Base-by-base conservation (phyloP, 1,284 basidiomycete species). In the Peniophora sp. region DNA sequence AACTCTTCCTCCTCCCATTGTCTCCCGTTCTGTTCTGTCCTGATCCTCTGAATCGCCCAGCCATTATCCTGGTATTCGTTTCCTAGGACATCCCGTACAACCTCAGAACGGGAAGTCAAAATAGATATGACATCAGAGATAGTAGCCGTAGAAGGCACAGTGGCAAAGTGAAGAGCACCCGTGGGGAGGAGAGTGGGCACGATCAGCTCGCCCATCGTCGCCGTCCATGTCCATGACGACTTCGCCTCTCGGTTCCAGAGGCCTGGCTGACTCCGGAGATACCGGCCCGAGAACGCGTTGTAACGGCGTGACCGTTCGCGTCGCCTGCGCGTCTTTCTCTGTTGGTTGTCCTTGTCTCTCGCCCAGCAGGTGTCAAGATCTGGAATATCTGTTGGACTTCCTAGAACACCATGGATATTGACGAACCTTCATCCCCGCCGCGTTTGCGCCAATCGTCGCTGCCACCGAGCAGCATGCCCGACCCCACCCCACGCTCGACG, bases 1-100 rank as follows among this genome's bases (percentile, higher is more conserved):
- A 90, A 68, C 53, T 86, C 85, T 2, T 75, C 70, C 57, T 87
- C 81, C 58, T 87, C 81, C 86, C 86, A 89, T 51, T 69, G 61
- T 37, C 82, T 70, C 44, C 85, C 86, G 50, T 64, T 67, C 18
- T 66, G 70, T 60, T 88, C 79, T 42, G 63, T 71, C 48, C 82
- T 71, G 43, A 87, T 75, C 50, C 61, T 69, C 64, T 87, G 86
- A 51, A 90, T 64, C 20, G 77, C 82, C 86, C 87, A 90, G 10
- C 75, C 78, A 50, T 64, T 64, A 34, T 79, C 74, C 47, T 75
- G 64, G 24, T 82, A 65, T 55, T 79, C 76, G 27, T 32, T 12
- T 12, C 78, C 80, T 3, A 85, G 68, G 15, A 83, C 65, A 41
- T 83, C 82, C 14, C 64, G 57, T 56, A 66, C 74, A 49, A 83